Conservation (phyloP, 2,329 filamentous ascomycete genomes). For the Chrysoporthe austroafricana region DNA sequence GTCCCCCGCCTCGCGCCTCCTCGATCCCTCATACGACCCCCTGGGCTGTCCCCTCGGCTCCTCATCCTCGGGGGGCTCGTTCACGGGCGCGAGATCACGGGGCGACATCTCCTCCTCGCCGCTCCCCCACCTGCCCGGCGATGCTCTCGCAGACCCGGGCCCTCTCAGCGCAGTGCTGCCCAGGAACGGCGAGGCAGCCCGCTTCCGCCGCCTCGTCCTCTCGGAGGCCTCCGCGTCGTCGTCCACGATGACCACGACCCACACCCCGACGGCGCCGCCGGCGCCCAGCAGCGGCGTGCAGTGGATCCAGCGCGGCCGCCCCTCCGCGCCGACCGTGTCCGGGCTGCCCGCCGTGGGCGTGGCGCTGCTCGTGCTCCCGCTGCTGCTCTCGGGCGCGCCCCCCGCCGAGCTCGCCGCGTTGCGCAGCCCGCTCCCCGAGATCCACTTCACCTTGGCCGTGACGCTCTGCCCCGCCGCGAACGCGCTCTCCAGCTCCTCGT, state of each 20-base stretch:
- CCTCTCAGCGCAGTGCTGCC: not conserved
- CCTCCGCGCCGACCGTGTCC: slow-evolving; percentile 42
- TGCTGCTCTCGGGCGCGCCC: not conserved
- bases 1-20: slow-evolving; percentile 17
- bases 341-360: not conserved
- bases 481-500: slow-evolving; percentile 57
- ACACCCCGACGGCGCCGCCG: slow-evolving; percentile 72
- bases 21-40: slow-evolving; percentile 19
- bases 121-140: not conserved
- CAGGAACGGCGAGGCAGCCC: not conserved
- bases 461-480: slow-evolving; percentile 71
- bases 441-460: slow-evolving; percentile 76
- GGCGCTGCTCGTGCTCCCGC: not conserved
- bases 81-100: slow-evolving; percentile 20
- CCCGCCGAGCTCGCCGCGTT: slow-evolving; percentile 5
- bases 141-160: not conserved
- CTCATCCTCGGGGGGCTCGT: slow-evolving; percentile 20
- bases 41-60: slow-evolving; percentile 18
- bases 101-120: slow-evolving; percentile 16
- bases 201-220: slow-evolving; percentile 1
- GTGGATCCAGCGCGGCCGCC: slow-evolving; percentile 74
- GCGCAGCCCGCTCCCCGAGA: slow-evolving; percentile 45
- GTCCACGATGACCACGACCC: slow-evolving; percentile 77
- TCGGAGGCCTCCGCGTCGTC: slow-evolving; percentile 39
- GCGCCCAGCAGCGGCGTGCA: slow-evolving; percentile 72